Percentiles rank a stretch among this genome's conserved stretches.
Conservation (phyloP, 371 early-diverging fungal species). For the Apophysomyces elegans region DNA sequence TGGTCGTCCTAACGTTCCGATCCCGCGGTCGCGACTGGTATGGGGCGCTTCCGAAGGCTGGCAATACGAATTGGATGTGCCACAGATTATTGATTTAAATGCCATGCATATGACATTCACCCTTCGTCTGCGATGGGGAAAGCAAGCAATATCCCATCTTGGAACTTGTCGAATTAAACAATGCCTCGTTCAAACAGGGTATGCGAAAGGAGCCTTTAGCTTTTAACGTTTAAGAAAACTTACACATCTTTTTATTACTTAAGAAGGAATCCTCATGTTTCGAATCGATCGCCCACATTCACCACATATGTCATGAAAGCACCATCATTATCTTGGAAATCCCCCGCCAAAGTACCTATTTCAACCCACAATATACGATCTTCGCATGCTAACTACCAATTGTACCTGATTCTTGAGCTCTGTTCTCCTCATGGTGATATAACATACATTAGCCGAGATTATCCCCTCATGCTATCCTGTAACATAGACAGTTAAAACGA, state of each 20-base stretch:
- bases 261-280: background rate
- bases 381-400: background rate
- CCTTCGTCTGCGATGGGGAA: constrained; percentile 4
- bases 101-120: background rate
- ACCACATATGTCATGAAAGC: background rate
- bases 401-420: background rate
- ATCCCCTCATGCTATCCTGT: background rate
- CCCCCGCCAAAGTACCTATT: background rate
- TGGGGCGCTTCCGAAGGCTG: constrained; percentile 1
- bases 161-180: background rate
- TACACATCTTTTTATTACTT: background rate
- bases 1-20: background rate
- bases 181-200: background rate
- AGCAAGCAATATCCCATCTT: background rate
- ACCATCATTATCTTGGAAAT: background rate
- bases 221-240: background rate
- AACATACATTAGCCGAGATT: background rate
- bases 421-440: background rate
- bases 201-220: background rate
- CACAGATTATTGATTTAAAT: background rate
- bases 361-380: background rate
- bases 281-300: background rate
- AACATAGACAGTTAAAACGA: background rate
- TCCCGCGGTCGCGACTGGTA: background rate
- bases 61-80: background rate